A percentile compares a stretch with the other conserved stretches of the same genome.
phyloP scores from a whole-genome alignment of 2,329 filamentous ascomycete species.

The Aspergillus ruber region DNA sequence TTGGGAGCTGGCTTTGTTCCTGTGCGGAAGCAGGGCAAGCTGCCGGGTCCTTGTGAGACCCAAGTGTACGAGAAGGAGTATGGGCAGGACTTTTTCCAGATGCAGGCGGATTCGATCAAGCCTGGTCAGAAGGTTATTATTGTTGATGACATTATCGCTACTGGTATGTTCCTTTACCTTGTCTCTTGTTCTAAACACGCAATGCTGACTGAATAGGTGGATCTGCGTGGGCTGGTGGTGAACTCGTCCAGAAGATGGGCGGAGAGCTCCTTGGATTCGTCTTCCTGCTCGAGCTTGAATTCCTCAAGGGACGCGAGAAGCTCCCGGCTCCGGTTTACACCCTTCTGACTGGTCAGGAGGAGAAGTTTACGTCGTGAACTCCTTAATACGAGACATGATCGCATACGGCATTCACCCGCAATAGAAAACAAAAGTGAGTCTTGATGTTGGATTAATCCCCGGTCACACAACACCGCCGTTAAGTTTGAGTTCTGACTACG shows the following conservation, averaged over 20 bases:
- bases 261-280: constrained; percentile 82
- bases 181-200: neutral
- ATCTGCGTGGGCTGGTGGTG: constrained; percentile 79
- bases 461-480: too few species aligned
- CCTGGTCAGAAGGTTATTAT: constrained; percentile 83
- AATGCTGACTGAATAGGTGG: constrained; percentile 57
- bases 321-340: constrained; percentile 78
- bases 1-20: constrained; percentile 84
- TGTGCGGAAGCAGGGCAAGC: constrained; percentile 90
- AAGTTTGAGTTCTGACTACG: too few species aligned
- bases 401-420: neutral
- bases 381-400: neutral
- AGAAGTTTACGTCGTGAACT: constrained; percentile 10
- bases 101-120: constrained; percentile 80
- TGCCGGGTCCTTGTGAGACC: constrained; percentile 81
- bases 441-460: neutral
- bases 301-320: constrained; percentile 86
- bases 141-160: constrained; percentile 97
- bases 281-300: constrained; percentile 93
- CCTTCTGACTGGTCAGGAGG: constrained; percentile 62
- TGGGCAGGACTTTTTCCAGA: constrained; percentile 89
- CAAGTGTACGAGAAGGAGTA: constrained; percentile 94
- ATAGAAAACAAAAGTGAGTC: neutral
- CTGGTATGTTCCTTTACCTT: constrained; percentile 55
- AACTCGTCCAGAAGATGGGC: constrained; percentile 78